A percentile compares a stretch with the other conserved stretches of the same genome.
phyloP scores from a whole-genome alignment of 2,329 filamentous ascomycete genomes.

The Diaporthe sp. region DNA sequence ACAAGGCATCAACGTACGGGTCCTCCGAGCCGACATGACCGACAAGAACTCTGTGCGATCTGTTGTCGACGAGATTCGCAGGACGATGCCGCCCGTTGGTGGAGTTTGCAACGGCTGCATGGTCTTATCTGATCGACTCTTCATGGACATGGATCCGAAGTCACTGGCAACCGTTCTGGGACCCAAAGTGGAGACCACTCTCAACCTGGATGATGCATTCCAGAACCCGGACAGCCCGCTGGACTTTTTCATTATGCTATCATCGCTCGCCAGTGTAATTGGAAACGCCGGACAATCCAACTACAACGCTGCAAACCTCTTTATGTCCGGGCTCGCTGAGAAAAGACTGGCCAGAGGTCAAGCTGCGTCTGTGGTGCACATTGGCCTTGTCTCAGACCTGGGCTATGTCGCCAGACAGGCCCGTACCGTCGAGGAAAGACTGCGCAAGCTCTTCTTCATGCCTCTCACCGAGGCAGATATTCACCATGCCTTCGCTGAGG shows the following conservation, averaged over 20 bases:
- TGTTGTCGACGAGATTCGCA: conserved; percentile 26
- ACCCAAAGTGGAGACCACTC: conserved; percentile 39
- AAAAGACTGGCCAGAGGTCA: conserved; percentile 47
- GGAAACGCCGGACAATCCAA: conserved; percentile 48
- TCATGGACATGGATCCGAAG: conserved; percentile 36
- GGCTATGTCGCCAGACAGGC: conserved; percentile 46
- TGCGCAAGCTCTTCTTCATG: conserved; percentile 24
- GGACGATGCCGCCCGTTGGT: conserved; percentile 31
- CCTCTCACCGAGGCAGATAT: conserved; percentile 52
- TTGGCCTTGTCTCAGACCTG: conserved; percentile 48
- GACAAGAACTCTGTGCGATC: conserved; percentile 34
- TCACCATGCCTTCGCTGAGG: conserved; percentile 57
- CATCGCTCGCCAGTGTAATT: conserved; percentile 50
- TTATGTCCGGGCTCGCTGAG: conserved; percentile 48
- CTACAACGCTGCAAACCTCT: conserved; percentile 53
- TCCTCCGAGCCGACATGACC: conserved; percentile 31
- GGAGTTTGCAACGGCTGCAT: conserved; percentile 44
- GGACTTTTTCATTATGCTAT: conserved; percentile 54
- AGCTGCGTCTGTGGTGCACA: conserved; percentile 48
- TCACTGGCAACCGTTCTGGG: conserved; percentile 28
- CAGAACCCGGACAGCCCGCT: conserved; percentile 35
- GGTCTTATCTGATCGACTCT: conserved; percentile 40
- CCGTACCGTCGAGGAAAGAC: not conserved
- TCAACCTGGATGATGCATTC: conserved; percentile 41
- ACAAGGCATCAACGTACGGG: too few relatives aligned